Conservation (phyloP, 768 basidiomycete genomes). For the Naganishia friedmannii region DNA sequence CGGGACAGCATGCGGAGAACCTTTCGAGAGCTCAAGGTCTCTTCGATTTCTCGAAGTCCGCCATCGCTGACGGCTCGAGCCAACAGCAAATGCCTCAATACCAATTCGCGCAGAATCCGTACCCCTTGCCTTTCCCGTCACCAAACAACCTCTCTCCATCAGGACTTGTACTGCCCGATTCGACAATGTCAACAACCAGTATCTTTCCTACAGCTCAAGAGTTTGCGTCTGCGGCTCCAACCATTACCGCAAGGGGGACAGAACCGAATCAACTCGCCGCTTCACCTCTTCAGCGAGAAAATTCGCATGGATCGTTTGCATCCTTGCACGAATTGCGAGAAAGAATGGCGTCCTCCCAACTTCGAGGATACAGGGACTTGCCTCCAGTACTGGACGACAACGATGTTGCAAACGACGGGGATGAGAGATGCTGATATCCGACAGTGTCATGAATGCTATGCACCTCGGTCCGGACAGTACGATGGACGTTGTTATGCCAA, state of each 20-base stretch:
- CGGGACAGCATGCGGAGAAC: neutral
- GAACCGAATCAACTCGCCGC: neutral
- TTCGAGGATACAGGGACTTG: conserved; percentile 9
- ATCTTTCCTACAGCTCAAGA: neutral
- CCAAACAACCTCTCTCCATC: conserved; percentile 19
- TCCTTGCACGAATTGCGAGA: conserved; percentile 14
- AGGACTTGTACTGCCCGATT: conserved; percentile 23
- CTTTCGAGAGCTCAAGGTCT: neutral
- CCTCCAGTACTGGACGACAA: conserved; percentile 3
- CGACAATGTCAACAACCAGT: conserved; percentile 14
- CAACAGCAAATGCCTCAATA: neutral
- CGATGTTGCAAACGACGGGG: conserved; percentile 14
- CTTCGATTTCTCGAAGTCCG: conserved; percentile 10
- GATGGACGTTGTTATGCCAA: conserved; percentile 7
- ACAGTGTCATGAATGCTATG: conserved; percentile 5
- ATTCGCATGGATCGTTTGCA: conserved; percentile 1
- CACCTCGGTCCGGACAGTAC: neutral
- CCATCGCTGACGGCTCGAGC: neutral
- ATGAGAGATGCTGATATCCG: conserved; percentile 11
- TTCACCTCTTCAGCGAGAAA: conserved; percentile 1
- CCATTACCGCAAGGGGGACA: neutral
- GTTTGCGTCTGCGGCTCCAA: neutral
- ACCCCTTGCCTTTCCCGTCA: conserved; percentile 21
- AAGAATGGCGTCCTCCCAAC: conserved; percentile 7
- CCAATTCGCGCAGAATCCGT: conserved; percentile 11